Percentiles rank a stretch among this genome's conserved stretches.
These are phyloP conservation scores for Parasitella parasitica DNA, from an alignment of 371 early-diverging fungal species.

Conservation along the genomic window DNA sequence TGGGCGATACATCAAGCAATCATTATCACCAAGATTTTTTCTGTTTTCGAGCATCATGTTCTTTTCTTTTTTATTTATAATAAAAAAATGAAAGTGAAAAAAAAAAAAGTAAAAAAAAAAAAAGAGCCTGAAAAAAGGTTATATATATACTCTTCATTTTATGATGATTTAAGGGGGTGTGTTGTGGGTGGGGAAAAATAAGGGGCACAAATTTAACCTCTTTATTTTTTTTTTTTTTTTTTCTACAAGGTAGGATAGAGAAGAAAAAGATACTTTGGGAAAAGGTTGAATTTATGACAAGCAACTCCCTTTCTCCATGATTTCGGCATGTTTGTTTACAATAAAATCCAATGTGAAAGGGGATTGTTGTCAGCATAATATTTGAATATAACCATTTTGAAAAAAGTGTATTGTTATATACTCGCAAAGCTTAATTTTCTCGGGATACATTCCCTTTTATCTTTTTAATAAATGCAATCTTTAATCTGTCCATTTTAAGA, in stretches of 20 bases:
- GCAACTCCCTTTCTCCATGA: not conserved
- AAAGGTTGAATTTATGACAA: not conserved
- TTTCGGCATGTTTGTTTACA: not conserved
- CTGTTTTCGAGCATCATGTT: not conserved
- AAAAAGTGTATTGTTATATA: not conserved
- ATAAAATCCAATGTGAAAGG: not conserved
- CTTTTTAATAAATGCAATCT: not conserved
- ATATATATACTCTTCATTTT: not conserved
- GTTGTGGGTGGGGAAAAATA: not conserved
- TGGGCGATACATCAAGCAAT: constrained; percentile 9
- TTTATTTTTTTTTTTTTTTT: too few relatives aligned
- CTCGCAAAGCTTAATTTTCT: not conserved
- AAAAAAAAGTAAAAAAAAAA: not conserved
- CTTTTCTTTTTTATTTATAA: not conserved
- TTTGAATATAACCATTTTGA: not conserved
- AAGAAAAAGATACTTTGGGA: not conserved
- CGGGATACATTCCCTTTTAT: not conserved
- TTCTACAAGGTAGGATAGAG: constrained; percentile 3
- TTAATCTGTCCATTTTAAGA: not conserved
- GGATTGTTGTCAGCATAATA: not conserved
- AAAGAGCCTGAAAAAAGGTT: not conserved
- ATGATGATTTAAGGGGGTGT: not conserved
- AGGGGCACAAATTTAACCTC: not conserved
- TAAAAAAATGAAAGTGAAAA: not conserved
- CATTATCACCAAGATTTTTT: constrained; percentile 2